Evolutionary conservation across 2,329 filamentous ascomycete species (phyloP), one percentile per base, ranked within the genome.

Genomic region (Arthrocladium fulminans): DNA sequence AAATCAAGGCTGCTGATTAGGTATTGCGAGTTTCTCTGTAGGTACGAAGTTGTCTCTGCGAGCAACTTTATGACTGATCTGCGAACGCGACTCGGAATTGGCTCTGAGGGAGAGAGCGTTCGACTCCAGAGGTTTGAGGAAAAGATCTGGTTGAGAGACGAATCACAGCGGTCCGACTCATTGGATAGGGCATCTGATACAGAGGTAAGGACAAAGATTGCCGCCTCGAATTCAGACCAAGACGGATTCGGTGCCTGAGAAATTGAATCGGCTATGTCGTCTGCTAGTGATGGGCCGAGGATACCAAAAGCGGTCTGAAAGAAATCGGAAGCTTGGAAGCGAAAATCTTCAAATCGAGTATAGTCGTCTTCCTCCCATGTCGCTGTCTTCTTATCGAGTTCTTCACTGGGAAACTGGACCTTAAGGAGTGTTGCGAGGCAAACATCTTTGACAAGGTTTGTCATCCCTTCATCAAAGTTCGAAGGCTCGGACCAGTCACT

Each of bases 301-400:
- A 71, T 63, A 1, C 67, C 64, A 54, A 70, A 71, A 1, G 65
- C 63, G 5, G 68, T 65, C 12, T 70, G 61, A 9, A 72, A 59
- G 45, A 70, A 72, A 51, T 72, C 70, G 42, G 65, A 65, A n/a
- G 65, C 68, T 38, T 72, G 68, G 23, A 66, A 65, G 15, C 70
- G 67, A 49, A 71, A 72, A 15, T 63, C 59, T 40, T 61, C 61
- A 48, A 72, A 72, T 47, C 68, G 65, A 47, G 59, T 61, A 24
- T 66, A 58, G 23, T 72, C 68, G 43, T 72, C 68, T 25, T 66
- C 63, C 39, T 63, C 61, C 69, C 68, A 72, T 20, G 48, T 50
- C 27, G 47, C 46, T 3, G 52, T 58, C 6, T 47, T 32, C n/a
- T 24, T 51, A n/a, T 51, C 52, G 47, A 58, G 54, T 8, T 63